These are phyloP conservation scores for Sarocladium kiliense DNA, from an alignment of 2,329 filamentous ascomycete species.

Conservation along the genomic window DNA sequence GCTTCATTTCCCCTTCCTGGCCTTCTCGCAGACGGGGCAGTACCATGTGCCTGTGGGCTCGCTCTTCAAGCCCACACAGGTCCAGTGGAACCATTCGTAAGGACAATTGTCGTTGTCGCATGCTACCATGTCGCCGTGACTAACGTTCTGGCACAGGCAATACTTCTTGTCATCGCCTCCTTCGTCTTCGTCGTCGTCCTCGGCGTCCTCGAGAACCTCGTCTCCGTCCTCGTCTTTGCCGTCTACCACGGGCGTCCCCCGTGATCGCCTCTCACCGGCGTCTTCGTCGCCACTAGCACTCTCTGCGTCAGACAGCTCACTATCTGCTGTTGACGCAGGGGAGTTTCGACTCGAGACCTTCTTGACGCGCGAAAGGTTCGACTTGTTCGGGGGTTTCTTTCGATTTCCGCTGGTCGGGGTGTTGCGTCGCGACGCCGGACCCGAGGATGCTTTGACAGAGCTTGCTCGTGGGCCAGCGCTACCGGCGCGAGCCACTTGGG, in stretches of 20 bases:
- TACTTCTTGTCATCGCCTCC: slow-evolving; percentile 76
- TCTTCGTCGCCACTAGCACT: slow-evolving; percentile 50
- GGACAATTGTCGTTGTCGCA: slow-evolving; percentile 80
- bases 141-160: slow-evolving; percentile 77
- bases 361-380: slow-evolving; percentile 58
- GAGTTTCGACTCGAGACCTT: slow-evolving; percentile 54
- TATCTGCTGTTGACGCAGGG: slow-evolving; percentile 58
- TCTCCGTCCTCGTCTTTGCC: slow-evolving; percentile 40
- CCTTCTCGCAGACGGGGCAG: slow-evolving; percentile 56
- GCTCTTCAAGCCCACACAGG: slow-evolving; percentile 62
- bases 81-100: slow-evolving; percentile 87
- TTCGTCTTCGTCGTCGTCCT: slow-evolving; percentile 59
- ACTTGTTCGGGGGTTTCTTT: slow-evolving; percentile 51
- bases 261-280: slow-evolving; percentile 24
- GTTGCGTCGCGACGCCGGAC: slow-evolving; percentile 40
- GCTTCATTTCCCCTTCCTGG: slow-evolving; percentile 14
- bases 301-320: slow-evolving; percentile 60
- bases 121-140: slow-evolving; percentile 83
- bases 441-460: slow-evolving; percentile 37
- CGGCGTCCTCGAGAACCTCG: slow-evolving; percentile 49
- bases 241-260: slow-evolving; percentile 27
- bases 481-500: slow-evolving; percentile 42
- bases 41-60: slow-evolving; percentile 65
- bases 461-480: slow-evolving; percentile 54
- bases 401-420: slow-evolving; percentile 38